phyloP scores from a whole-genome alignment of 257 asterid species.

The Solanum megistacrolobum region DNA sequence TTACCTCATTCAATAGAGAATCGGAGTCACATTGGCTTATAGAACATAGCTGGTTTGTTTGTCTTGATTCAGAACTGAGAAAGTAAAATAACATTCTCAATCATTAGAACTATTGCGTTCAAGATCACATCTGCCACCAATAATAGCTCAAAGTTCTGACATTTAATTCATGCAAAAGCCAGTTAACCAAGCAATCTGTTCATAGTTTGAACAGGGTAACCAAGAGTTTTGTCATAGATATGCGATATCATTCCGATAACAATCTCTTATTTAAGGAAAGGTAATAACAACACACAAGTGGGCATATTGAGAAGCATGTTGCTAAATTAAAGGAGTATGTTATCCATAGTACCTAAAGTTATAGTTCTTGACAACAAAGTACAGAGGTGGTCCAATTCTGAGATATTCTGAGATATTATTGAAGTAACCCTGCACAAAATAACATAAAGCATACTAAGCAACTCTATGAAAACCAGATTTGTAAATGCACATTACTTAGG shows the following conservation, averaged over 20 bases:
- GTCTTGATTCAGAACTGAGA: conserved; percentile 79
- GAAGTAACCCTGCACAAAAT: conserved; percentile 72
- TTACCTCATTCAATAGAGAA: conserved; percentile 94
- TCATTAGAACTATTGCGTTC: conserved; percentile 4
- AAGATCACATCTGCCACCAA: not conserved
- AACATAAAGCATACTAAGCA: conserved; percentile 8
- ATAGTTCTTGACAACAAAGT: conserved; percentile 83
- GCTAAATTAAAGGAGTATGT: not conserved
- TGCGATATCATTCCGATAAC: not conserved
- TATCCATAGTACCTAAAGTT: conserved; percentile 57
- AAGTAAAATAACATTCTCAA: conserved; percentile 16
- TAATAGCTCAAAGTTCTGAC: not conserved
- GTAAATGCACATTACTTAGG: conserved; percentile 2
- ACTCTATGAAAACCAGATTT: not conserved
- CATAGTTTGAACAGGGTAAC: not conserved
- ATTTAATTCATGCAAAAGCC: not conserved
- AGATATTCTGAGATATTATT: conserved; percentile 67
- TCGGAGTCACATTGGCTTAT: conserved; percentile 88
- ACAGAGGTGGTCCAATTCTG: conserved; percentile 92
- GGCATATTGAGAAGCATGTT: not conserved
- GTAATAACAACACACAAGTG: not conserved
- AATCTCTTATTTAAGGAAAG: not conserved
- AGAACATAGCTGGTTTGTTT: conserved; percentile 90
- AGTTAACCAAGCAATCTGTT: not conserved
- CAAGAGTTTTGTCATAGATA: not conserved